phyloP scores from a whole-genome alignment of 306 rosid genomes.

The Sicyos edulis region DNA sequence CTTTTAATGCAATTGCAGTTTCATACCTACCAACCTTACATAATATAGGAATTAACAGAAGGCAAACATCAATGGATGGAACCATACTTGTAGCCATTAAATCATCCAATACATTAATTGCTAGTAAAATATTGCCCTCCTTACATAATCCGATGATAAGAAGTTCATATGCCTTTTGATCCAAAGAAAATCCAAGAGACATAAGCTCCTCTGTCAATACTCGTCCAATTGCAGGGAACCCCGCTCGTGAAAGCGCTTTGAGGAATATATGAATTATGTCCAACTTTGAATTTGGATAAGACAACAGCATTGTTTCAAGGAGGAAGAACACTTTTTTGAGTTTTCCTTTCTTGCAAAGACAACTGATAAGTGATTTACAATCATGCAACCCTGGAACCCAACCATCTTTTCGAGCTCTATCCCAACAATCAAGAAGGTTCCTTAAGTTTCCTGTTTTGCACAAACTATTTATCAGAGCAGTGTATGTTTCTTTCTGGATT shows the following conservation, averaged over 20 bases:
- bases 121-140: constrained; percentile 38
- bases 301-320: constrained; percentile 56
- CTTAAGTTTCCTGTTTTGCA: constrained; percentile 55
- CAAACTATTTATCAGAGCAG: constrained; percentile 43
- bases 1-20: constrained; percentile 51
- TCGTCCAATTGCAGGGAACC: constrained; percentile 39
- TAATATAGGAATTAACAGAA: constrained; percentile 47
- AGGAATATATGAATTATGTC: constrained; percentile 44
- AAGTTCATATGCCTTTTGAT: constrained; percentile 40
- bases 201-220: constrained; percentile 44
- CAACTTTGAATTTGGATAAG: constrained; percentile 41
- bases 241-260: constrained; percentile 41
- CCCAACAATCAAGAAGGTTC: constrained; percentile 53
- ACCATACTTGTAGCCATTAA: constrained; percentile 40
- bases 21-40: constrained; percentile 50
- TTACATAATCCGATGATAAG: constrained; percentile 49
- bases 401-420: constrained; percentile 39
- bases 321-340: constrained; percentile 48
- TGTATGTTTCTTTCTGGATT: constrained; percentile 52
- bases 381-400: constrained; percentile 59
- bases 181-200: constrained; percentile 37
- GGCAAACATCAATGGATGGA: constrained; percentile 48
- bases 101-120: constrained; percentile 48
- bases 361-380: constrained; percentile 41
- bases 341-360: constrained; percentile 46